These are phyloP conservation scores for Schizopora paradoxa DNA, from an alignment of 1,284 basidiomycete genomes.

Conservation along the genomic window DNA sequence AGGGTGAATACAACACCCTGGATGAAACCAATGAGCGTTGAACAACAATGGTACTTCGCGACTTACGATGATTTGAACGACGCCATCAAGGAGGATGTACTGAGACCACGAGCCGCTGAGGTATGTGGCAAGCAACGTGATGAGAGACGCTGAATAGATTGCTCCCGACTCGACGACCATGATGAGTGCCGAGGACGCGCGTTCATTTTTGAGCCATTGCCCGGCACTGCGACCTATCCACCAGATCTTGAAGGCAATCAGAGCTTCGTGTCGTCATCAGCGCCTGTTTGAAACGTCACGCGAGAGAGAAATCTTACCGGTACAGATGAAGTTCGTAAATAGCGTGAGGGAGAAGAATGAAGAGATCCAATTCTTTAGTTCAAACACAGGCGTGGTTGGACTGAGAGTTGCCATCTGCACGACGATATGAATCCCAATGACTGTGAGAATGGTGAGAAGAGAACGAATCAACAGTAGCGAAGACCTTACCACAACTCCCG, in stretches of 20 bases:
- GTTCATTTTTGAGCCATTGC: conserved; percentile 1
- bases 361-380: conserved; percentile 13
- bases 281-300: neutral
- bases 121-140: conserved; percentile 15
- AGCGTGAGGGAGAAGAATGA: conserved; percentile 14
- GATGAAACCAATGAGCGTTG: neutral
- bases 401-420: neutral
- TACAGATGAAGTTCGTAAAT: conserved; percentile 13
- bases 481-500: conserved; percentile 3
- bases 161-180: conserved; percentile 19
- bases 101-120: conserved; percentile 13
- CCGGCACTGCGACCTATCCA: conserved; percentile 7
- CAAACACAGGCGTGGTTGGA: conserved; percentile 5
- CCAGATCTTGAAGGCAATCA: conserved; percentile 15
- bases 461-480: neutral
- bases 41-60: neutral
- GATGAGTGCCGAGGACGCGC: conserved; percentile 13
- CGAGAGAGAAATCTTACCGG: conserved; percentile 2
- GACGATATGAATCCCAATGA: neutral
- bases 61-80: conserved; percentile 17
- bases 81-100: conserved; percentile 15
- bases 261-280: conserved; percentile 2
- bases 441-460: neutral
- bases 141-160: conserved; percentile 17
- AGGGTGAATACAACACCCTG: conserved; percentile 17